phyloP scores from a whole-genome alignment of 1,139 yeast species.

The Martiniozyma asiatica region DNA sequence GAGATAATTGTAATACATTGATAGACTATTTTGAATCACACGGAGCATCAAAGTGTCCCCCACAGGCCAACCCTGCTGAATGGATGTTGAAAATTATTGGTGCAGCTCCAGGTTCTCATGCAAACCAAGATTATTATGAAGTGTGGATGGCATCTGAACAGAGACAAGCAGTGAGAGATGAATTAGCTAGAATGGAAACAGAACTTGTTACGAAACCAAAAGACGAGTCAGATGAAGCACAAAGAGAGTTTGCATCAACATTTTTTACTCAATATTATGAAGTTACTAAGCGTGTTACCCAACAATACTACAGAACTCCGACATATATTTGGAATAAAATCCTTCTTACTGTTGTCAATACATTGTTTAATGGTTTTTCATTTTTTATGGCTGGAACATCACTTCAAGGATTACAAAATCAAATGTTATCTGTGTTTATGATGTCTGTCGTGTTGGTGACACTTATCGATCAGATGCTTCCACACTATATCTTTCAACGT shows the following conservation, averaged over 20 bases:
- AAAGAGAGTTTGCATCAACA: constrained; percentile 40
- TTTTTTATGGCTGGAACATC: constrained; percentile 58
- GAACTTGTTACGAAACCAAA: constrained; percentile 12
- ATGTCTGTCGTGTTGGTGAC: constrained; percentile 49
- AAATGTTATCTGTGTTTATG: constrained; percentile 63
- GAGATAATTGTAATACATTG: constrained; percentile 37
- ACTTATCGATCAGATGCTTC: constrained; percentile 61
- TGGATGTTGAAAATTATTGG: constrained; percentile 54
- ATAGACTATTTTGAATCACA: constrained; percentile 43
- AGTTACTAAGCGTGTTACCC: constrained; percentile 44
- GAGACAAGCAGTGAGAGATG: constrained; percentile 15
- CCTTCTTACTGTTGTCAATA: constrained; percentile 36
- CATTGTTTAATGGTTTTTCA: constrained; percentile 66
- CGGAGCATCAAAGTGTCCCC: constrained; percentile 31
- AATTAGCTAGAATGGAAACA: constrained; percentile 20
- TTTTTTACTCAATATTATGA: constrained; percentile 34
- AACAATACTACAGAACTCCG: constrained; percentile 72
- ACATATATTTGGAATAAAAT: constrained; percentile 56
- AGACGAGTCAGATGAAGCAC: constrained; percentile 22
- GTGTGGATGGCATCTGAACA: constrained; percentile 34
- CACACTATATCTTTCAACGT: constrained; percentile 60
- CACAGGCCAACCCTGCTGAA: constrained; percentile 54
- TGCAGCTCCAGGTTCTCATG: constrained; percentile 48
- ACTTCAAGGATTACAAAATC: constrained; percentile 48
- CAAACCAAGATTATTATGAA: constrained; percentile 35